Evolutionary conservation across 2,329 filamentous ascomycete genomes (phyloP).

Genomic region (Xylariaceae sp.): DNA sequence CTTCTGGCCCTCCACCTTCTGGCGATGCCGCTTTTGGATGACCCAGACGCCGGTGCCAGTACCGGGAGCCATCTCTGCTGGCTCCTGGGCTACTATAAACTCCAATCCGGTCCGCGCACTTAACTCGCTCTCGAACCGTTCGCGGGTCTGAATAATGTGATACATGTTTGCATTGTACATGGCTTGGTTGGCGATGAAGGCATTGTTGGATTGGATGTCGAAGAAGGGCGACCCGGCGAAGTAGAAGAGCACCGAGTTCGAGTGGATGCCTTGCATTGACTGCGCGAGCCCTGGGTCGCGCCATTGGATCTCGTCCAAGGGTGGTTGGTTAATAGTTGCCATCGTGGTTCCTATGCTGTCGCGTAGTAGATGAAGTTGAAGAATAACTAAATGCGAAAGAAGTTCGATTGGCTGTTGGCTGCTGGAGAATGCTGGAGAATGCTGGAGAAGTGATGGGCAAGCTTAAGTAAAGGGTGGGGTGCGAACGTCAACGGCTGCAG

Average conservation of each 20-base stretch:
- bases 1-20: slow-evolving; percentile 59
- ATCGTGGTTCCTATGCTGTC: slow-evolving; percentile 15
- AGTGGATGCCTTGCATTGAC: slow-evolving; percentile 62
- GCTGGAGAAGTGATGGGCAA: neutral
- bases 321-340: slow-evolving; percentile 36
- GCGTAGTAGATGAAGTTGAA: neutral
- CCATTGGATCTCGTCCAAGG: slow-evolving; percentile 71
- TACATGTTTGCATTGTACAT: slow-evolving; percentile 63
- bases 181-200: slow-evolving; percentile 63
- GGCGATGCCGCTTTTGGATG: slow-evolving; percentile 67
- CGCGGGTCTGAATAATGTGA: slow-evolving; percentile 60
- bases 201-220: slow-evolving; percentile 69
- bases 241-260: slow-evolving; percentile 68
- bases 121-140: slow-evolving; percentile 64
- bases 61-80: slow-evolving; percentile 64
- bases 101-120: slow-evolving; percentile 69
- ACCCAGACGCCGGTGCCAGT: slow-evolving; percentile 68
- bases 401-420: neutral
- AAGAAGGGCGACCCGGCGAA: slow-evolving; percentile 70
- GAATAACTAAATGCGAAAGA: neutral
- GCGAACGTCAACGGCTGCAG: slow-evolving; percentile 12
- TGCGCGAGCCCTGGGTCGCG: slow-evolving; percentile 53
- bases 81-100: slow-evolving; percentile 67
- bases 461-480: slow-evolving; percentile 3
- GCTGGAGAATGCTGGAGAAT: neutral